Evolutionary conservation across 2,329 filamentous ascomycete species (phyloP), one percentile per base, ranked within the genome.

Genomic region (Alternaria gansuensis): DNA sequence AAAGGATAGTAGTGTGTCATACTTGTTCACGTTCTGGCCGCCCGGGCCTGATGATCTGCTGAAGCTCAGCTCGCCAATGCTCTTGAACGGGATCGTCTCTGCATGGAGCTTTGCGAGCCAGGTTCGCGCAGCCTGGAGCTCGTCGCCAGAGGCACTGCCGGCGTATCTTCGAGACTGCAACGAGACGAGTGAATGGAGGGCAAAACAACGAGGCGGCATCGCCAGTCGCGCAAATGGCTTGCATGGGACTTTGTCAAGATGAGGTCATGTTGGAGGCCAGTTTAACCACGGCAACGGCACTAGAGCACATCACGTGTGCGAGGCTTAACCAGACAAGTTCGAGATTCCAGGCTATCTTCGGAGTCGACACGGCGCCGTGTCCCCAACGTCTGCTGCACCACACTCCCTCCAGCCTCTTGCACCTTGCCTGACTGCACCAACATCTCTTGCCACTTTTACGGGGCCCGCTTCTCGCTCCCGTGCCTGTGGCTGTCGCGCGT

Each of bases 21-120:
- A 89, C 87, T 89, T 89, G 77, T 89, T 89, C 56, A 89, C 87
- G 78, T 89, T 89, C 74, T 89, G 87, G 10, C 87, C 87, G 50
- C 87, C 87, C 17, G 87, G 87, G 3, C 87, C 87, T 51, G 86
- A 87, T 3, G 87, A 88, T 57, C 87, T 81, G 71, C 85, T 88
- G 73, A 87, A 89, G 48, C 82, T 85, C 64, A 89, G 72, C 60
- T 87, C 82, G 68, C 85, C 82, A 57, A 88, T 80, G 63, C 79
- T 79, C 55, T 80, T 81, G 10, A 71, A 54, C 26, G 87, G 85
- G 55, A 88, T 83, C 13, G 83, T 82, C 13, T 83, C 80, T 54
- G 81, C 73, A 72, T 83, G 78, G 63, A 88, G 81, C 43, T 77
- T 76, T 41, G 79, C 77, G 46, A 88, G 82, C 87, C 87, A 89